Percentiles rank a stretch among this genome's conserved stretches.
phyloP scores from a whole-genome alignment of 2,329 filamentous ascomycete species.

The Aspergillus oerlinghausenensis region DNA sequence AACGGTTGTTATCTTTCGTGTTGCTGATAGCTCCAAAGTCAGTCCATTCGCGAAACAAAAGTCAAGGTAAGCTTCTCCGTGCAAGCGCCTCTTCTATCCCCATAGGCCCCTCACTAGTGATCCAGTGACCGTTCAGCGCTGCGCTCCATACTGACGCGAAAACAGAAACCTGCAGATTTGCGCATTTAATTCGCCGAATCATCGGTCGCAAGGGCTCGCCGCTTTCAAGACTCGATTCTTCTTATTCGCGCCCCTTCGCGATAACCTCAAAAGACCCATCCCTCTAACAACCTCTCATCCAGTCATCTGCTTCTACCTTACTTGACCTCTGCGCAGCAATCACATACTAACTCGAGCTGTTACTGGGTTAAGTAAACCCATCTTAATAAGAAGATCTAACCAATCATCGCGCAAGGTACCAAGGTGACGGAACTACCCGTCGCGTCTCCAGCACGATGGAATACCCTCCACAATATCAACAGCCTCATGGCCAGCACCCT shows the following conservation, averaged over 20 bases:
- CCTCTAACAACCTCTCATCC: slow-evolving; percentile 18
- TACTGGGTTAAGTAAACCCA: slow-evolving; percentile 16
- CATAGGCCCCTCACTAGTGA: slow-evolving; percentile 22
- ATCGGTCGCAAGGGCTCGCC: slow-evolving; percentile 23
- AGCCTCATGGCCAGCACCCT: slow-evolving; percentile 58
- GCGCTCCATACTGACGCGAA: slow-evolving; percentile 43
- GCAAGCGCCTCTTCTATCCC: slow-evolving; percentile 16
- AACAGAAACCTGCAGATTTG: slow-evolving; percentile 36
- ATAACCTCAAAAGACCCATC: slow-evolving; percentile 21
- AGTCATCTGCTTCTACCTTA: slow-evolving; percentile 11
- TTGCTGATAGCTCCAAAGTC: slow-evolving; percentile 12
- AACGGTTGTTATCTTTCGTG: slow-evolving; percentile 11
- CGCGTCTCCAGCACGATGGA: slow-evolving; percentile 56
- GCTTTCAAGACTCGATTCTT: slow-evolving; percentile 19
- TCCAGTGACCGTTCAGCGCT: slow-evolving; percentile 41
- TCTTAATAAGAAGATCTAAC: slow-evolving; percentile 14
- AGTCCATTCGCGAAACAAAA: slow-evolving; percentile 15
- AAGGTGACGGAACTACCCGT: slow-evolving; percentile 24
- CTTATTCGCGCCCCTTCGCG: slow-evolving; percentile 21
- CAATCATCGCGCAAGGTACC: slow-evolving; percentile 17
- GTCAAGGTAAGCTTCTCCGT: slow-evolving; percentile 30
- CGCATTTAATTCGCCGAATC: slow-evolving; percentile 40
- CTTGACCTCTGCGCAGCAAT: slow-evolving; percentile 14
- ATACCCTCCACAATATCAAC: slow-evolving; percentile 69
- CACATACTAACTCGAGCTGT: slow-evolving; percentile 11